A percentile compares a stretch with the other conserved stretches of the same genome.
phyloP scores from a whole-genome alignment of 768 basidiomycete genomes.

The Dendrothele bispora region DNA sequence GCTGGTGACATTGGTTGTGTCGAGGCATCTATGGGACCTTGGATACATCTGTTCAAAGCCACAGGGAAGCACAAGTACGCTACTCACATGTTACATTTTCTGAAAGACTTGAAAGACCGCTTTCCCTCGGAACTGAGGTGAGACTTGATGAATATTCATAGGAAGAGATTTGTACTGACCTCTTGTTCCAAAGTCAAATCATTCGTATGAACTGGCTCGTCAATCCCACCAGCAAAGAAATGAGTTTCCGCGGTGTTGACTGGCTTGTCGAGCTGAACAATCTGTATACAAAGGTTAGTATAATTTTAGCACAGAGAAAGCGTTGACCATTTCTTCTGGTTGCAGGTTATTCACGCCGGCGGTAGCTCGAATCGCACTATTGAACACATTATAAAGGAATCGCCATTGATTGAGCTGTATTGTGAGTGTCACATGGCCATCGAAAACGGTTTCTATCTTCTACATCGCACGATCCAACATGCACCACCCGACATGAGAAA shows the following conservation, averaged over 20 bases:
- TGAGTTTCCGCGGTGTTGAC: too few relatives aligned
- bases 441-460: neutral
- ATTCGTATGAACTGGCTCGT: too few relatives aligned
- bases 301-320: neutral
- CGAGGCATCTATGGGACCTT: conserved; percentile 22
- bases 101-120: conserved; percentile 18
- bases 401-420: neutral
- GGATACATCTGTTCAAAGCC: conserved; percentile 28
- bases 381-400: neutral
- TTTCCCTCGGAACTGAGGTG: conserved; percentile 17
- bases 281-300: neutral
- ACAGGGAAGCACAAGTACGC: conserved; percentile 30
- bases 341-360: neutral
- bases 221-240: too few relatives aligned
- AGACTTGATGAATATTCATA: too few relatives aligned
- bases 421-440: neutral
- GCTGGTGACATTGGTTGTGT: conserved; percentile 31
- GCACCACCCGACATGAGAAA: conserved; percentile 11
- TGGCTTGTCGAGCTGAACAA: neutral
- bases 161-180: too few relatives aligned
- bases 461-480: conserved; percentile 12
- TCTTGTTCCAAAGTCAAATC: too few relatives aligned
- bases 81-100: conserved; percentile 18
- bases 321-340: neutral
- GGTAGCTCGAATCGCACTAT: neutral